phyloP scores from a whole-genome alignment of 176 grass and related monocot genomes.

The Lolium rigidum region DNA sequence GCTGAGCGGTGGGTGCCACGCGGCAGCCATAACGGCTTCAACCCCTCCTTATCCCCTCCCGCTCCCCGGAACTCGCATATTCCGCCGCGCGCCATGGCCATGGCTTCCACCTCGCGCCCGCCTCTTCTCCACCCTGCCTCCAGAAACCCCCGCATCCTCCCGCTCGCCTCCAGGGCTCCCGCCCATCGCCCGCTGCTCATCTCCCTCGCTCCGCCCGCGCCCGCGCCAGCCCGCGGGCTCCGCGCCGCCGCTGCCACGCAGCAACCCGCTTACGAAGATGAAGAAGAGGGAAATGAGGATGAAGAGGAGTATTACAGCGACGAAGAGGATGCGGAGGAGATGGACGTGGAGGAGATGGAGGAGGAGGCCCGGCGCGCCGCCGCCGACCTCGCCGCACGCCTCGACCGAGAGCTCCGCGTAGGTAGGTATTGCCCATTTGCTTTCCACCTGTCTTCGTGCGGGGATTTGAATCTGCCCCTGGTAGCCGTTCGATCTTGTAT shows the following conservation, averaged over 20 bases:
- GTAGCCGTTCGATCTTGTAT: no score
- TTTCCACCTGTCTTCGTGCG: no score
- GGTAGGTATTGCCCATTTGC: constrained; percentile 40
- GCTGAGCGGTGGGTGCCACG: no score
- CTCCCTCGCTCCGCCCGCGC: constrained; percentile 31
- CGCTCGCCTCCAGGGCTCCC: not conserved
- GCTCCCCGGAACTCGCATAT: not conserved
- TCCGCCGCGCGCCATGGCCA: constrained; percentile 27
- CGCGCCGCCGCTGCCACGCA: not conserved
- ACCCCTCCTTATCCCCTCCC: constrained; percentile 4
- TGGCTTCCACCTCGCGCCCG: constrained; percentile 31
- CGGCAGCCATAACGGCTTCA: no score
- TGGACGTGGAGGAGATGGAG: constrained; percentile 80
- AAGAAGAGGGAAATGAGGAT: not conserved
- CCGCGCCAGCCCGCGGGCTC: not conserved
- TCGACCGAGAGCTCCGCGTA: constrained; percentile 58
- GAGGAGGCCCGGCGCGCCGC: constrained; percentile 74
- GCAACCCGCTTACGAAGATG: constrained; percentile 22
- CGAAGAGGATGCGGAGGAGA: constrained; percentile 35
- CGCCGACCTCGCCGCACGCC: constrained; percentile 56
- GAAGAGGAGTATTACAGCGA: constrained; percentile 21
- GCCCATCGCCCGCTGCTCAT: constrained; percentile 23
- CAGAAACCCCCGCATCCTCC: not conserved
- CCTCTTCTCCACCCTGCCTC: constrained; percentile 8
- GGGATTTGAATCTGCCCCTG: not conserved